Evolutionary conservation across 2,329 filamentous ascomycete genomes (phyloP), one percentile per base, ranked within the genome.

Genomic region (Cercospora beticola): DNA sequence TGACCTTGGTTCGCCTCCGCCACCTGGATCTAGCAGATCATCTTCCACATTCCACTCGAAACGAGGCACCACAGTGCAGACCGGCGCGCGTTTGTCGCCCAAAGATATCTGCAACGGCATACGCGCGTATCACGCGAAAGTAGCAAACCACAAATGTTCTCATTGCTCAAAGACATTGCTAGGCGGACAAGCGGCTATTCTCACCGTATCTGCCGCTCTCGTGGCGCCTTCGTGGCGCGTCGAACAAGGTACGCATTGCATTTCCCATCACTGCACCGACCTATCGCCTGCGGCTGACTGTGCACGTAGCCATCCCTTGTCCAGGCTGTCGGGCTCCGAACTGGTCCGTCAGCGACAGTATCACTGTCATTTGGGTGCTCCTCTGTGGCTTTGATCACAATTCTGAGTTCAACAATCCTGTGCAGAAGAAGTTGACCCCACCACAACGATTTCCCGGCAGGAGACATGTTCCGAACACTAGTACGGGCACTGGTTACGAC

Each of bases 301-400:
- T 26, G 9, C 12, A 14, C 21, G 1, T n/a, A 56, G 49, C 8
- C 5, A 57, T 67, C 5, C 61, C 46, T 16, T 68, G 66, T 26
- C 23, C 28, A 7, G 23, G 14, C 5, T 67, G 66, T 31, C 12
- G 31, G 12, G 18, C 28, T 26, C 16, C 31, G 23, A 43, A n/a
- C 16, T 30, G 40, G 9, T 16, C 28, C 36, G 31, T 64, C 31
- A 36, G 63, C 16, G 49, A 58, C 23, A 74, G 77, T 7, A 28
- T 79, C 10, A 75, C 78, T 62, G 33, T 79, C 16, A 76, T 81
- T 52, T 82, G 79, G 79, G 69, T 76, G 4, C 64, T 81, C 1
- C 75, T 83, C 7, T 80, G 77, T 59, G 77, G 77, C 16, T 79
- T 79, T 54, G 81, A 82, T 67, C 62, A 52, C 16, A 58, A 49